Conservation (phyloP, 805 yeast genomes). For the Lipomyces mesembrius region DNA sequence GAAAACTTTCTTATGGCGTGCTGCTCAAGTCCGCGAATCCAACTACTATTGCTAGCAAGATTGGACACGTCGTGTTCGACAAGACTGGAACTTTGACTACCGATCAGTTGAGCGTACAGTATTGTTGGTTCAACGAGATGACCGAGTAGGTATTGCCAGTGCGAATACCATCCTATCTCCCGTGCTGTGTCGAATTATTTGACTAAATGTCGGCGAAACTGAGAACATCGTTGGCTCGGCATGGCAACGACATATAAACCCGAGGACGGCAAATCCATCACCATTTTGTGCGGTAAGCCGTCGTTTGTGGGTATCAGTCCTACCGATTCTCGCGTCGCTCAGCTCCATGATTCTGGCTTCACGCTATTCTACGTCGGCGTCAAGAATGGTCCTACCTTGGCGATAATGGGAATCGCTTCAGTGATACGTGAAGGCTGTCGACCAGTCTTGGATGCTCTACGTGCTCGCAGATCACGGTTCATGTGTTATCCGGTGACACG, state of each 20-base stretch:
- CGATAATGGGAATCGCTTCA: slow-evolving; percentile 22
- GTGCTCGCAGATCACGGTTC: slow-evolving; percentile 15
- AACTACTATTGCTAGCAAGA: slow-evolving; percentile 14
- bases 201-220: slow-evolving; percentile 11
- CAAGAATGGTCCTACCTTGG: slow-evolving; percentile 13
- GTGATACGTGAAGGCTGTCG: slow-evolving; percentile 13
- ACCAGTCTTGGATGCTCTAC: neutral
- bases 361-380: slow-evolving; percentile 21
- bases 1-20: slow-evolving; percentile 22
- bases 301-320: slow-evolving; percentile 10
- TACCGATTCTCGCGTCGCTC: slow-evolving; percentile 4
- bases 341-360: slow-evolving; percentile 6
- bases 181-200: slow-evolving; percentile 20
- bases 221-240: slow-evolving; percentile 24
- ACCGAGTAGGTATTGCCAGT: slow-evolving; percentile 1
- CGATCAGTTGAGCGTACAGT: slow-evolving; percentile 16
- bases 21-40: slow-evolving; percentile 31
- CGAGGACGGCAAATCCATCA: neutral
- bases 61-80: slow-evolving; percentile 34
- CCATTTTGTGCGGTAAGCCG: slow-evolving; percentile 19
- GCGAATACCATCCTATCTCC: slow-evolving; percentile 29
- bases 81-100: slow-evolving; percentile 38
- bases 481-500: slow-evolving; percentile 28
- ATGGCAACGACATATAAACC: slow-evolving; percentile 11
- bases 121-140: slow-evolving; percentile 13